Conservation (phyloP, 2,329 filamentous ascomycete species). For the Claviceps pazoutovae region DNA sequence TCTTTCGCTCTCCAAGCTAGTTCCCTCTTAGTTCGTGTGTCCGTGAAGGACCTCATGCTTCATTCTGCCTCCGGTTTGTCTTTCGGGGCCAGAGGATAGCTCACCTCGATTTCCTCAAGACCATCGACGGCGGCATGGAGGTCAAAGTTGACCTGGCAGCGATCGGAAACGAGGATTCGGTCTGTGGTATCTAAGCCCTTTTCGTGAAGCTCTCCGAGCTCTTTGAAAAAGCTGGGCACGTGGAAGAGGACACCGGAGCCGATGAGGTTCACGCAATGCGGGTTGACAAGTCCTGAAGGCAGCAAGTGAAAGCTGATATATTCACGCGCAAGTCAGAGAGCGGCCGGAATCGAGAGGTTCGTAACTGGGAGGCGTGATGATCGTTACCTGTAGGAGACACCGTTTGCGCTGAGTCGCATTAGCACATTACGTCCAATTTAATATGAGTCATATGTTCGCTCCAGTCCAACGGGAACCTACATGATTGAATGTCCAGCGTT, state of each 20-base stretch:
- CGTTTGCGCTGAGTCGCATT: conserved; percentile 10
- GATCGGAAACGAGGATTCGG: conserved; percentile 48
- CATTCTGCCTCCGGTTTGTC: background rate
- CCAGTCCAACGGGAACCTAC: conserved; percentile 1
- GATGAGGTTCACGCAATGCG: conserved; percentile 55
- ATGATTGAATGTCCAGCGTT: conserved; percentile 16
- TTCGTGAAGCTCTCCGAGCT: conserved; percentile 25
- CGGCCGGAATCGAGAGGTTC: background rate
- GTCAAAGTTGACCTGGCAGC: conserved; percentile 50
- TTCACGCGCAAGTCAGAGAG: conserved; percentile 2
- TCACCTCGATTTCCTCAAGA: conserved; percentile 44
- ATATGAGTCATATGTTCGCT: background rate
- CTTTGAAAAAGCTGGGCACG: conserved; percentile 28
- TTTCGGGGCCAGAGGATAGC: conserved; percentile 11
- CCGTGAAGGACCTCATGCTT: background rate
- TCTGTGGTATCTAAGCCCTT: conserved; percentile 17
- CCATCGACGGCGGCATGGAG: conserved; percentile 56
- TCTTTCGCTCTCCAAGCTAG: conserved; percentile 11
- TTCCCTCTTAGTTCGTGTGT: background rate
- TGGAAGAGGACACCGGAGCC: conserved; percentile 57
- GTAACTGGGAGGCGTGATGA: conserved; percentile 1
- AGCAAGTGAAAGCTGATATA: conserved; percentile 43
- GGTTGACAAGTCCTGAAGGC: conserved; percentile 59
- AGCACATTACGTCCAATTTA: background rate
- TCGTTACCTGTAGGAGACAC: conserved; percentile 22